Base-by-base conservation (phyloP, 495 filamentous ascomycete genomes). In the Aspergillus wentii region DNA sequence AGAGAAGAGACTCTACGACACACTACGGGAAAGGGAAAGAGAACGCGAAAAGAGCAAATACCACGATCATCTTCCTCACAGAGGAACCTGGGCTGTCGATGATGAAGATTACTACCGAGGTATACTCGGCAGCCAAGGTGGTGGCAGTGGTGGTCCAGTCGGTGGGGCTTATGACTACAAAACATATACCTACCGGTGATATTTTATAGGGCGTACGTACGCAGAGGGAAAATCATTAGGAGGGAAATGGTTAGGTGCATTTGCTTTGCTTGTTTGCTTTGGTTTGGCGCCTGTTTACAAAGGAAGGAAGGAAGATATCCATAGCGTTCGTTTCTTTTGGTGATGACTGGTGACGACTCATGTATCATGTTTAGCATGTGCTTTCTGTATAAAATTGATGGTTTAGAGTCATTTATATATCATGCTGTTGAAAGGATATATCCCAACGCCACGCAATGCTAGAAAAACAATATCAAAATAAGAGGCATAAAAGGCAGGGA, bases 61-160 rank as follows among this genome's bases (percentile, higher is more conserved):
- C 25, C 40, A 48, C 18, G 48, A 61, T 27, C 51, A 49, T 22
- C 22, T 41, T 8, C 26, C 46, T 17, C 40, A 48, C 17, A 44
- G 54, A 17, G 38, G 46, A 11, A 64, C 44, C 33, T 54, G 62
- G 40, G 40, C 38, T 4, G 29, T 35, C 27, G 47, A 37, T 20
- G 62, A 63, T 5, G 66, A 72, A 10, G 62, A 65, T 14, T 66
- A 64, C 39, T 67, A 69, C 40, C 60, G 62, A n/a, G 58, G 62
- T 9, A 37, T 61, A 41, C 43, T 61, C 16, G 59, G 58, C 31
- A 57, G 59, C 19, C 59, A 64, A 14, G 59, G n/a, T 25, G 22
- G 22, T 25, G 22, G 22, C 11, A 11, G 59, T 26, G 50, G 56
- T 35, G 54, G 57, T 9, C 42, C 61, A 25, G 48, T 51, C 14